A percentile compares a stretch with the other conserved stretches of the same genome.
phyloP scores from a whole-genome alignment of 495 filamentous ascomycete genomes.

The Penicillium steckii region DNA sequence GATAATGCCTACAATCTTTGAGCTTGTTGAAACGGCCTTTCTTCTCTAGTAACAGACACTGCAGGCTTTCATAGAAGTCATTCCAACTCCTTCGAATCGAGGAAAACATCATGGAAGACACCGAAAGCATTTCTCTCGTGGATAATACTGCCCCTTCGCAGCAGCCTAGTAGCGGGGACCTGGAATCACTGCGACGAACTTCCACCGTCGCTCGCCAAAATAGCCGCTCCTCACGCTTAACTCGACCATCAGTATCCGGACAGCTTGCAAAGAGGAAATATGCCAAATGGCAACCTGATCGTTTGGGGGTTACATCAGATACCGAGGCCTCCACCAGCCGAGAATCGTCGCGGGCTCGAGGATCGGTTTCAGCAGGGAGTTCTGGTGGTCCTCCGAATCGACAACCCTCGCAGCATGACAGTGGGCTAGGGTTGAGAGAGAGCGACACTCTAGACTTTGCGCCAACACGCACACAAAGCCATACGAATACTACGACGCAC shows the following conservation, averaged over 20 bases:
- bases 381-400: slow-evolving; percentile 11
- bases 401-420: slow-evolving; percentile 12
- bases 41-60: too few species aligned
- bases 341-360: slow-evolving; percentile 22
- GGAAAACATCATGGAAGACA: slow-evolving; percentile 22
- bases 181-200: slow-evolving; percentile 12
- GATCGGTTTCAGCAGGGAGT: slow-evolving; percentile 22
- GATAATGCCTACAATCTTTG: slow-evolving; percentile 4
- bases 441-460: slow-evolving; percentile 18
- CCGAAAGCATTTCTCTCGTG: slow-evolving; percentile 31
- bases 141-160: slow-evolving; percentile 41
- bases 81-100: too few species aligned
- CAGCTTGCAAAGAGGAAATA: slow-evolving; percentile 58
- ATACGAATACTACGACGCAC: slow-evolving; percentile 22
- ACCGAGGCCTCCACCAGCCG: slow-evolving; percentile 17
- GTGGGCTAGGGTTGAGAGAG: slow-evolving; percentile 7
- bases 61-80: too few species aligned
- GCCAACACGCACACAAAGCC: slow-evolving; percentile 13
- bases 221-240: slow-evolving; percentile 31
- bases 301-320: slow-evolving; percentile 32
- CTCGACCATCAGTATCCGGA: slow-evolving; percentile 41
- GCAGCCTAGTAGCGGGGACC: slow-evolving; percentile 19
- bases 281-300: slow-evolving; percentile 59
- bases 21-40: neutral
- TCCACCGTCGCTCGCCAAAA: slow-evolving; percentile 20